Percentiles rank a stretch among this genome's conserved stretches.
phyloP scores from a whole-genome alignment of 75 land plant genomes.

The Pinus taeda region DNA sequence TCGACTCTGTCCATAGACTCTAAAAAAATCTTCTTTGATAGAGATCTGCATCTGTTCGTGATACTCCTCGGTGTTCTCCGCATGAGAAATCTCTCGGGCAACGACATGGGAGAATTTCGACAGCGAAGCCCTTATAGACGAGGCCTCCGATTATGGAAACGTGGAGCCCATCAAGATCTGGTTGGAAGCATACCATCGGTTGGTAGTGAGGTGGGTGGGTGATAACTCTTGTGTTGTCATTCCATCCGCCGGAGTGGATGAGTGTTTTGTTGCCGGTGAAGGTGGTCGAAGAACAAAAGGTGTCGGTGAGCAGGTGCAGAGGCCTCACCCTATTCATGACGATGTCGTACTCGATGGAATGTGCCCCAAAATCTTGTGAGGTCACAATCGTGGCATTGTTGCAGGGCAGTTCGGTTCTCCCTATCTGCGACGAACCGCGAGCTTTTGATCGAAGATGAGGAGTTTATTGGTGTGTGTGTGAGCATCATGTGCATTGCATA shows the following conservation, averaged over 20 bases:
- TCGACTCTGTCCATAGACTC: no score
- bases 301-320: conserved; percentile 54
- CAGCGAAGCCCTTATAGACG: no score
- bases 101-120: no score
- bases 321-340: conserved; percentile 37
- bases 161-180: no score
- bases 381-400: background rate
- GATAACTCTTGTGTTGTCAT: conserved; percentile 30
- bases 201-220: conserved; percentile 11
- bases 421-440: conserved; percentile 35
- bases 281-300: conserved; percentile 78
- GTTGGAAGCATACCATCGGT: no score
- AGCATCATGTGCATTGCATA: no score
- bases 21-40: no score
- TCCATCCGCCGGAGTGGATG: conserved; percentile 71
- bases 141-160: no score
- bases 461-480: no score
- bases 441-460: conserved; percentile 54
- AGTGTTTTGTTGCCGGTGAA: conserved; percentile 53
- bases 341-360: conserved; percentile 47
- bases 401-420: background rate
- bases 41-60: no score
- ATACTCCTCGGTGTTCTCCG: no score
- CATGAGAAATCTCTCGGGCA: no score
- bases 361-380: conserved; percentile 65